Evolutionary conservation across 768 basidiomycete genomes (phyloP), one percentile per base, ranked within the genome.

Genomic region (Phylloporus sp.): DNA sequence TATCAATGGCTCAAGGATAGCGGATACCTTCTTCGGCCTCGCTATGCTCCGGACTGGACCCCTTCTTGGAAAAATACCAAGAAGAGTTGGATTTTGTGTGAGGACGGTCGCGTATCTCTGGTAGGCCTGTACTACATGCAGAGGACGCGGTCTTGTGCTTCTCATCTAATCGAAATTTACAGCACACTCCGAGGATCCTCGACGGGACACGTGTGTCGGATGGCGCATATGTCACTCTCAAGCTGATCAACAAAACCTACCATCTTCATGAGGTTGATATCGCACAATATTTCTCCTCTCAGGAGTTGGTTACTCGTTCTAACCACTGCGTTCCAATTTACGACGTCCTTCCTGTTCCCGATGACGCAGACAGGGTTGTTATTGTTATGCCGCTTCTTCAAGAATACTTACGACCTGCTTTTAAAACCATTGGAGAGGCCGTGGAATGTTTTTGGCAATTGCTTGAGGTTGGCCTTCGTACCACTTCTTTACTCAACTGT

Each of bases 371-470:
- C n/a, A n/a, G n/a, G 13, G 50, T 52, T 0, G 61, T 67, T 1
- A 43, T 72, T 2, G 62, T 70, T 2, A 75, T 73, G 69, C 76
- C 75, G 0, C 48, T 72, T 1, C 63, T 76, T 16, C 63, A 66
- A 41, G 23, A n/a, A 0, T 67, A 59, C 26, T 16, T 49, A 15
- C 35, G 27, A 2, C 65, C 65, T 7, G 52, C 32, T 2, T 72
- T 73, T 50, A 47, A 55, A 22, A 68, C 64, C 1, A 2, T 54
- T 11, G 55, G 55, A 6, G 48, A 56, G 23, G 55, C 35, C 9
- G 48, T 54, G 1, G 67, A 67, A 22, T 70, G 66, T 27, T 44
- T 72, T 46, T 43, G 60, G 9, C 69, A 73, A 31, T 40, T 67
- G 2, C 65, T 71, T 20, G 69, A 69, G 55, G 70, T 69, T 2